Evolutionary conservation across 2,329 filamentous ascomycete genomes (phyloP).

Genomic region (Domatiomyces catenatus): DNA sequence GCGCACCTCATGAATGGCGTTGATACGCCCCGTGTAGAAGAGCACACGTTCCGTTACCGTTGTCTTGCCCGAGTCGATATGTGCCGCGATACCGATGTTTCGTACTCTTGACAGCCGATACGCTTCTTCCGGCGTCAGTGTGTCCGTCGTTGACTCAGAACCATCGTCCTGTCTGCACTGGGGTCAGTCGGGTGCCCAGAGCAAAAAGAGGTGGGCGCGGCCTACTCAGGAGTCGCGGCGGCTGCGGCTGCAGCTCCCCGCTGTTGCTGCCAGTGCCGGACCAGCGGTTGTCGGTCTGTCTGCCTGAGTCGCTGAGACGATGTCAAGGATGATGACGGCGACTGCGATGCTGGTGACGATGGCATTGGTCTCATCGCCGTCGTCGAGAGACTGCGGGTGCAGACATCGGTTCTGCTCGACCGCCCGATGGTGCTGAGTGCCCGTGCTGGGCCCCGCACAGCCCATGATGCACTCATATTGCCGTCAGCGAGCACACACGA

Average conservation of each 20-base stretch:
- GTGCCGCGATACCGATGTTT: slow-evolving; percentile 97
- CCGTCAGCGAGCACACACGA: background rate
- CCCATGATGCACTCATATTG: slow-evolving; percentile 15
- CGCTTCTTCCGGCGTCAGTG: slow-evolving; percentile 65
- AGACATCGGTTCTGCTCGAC: slow-evolving; percentile 7
- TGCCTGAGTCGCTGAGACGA: background rate
- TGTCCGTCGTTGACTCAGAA: slow-evolving; percentile 53
- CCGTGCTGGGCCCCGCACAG: slow-evolving; percentile 11
- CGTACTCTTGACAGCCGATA: slow-evolving; percentile 65
- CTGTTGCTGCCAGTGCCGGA: slow-evolving; percentile 28
- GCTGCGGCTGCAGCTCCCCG: slow-evolving; percentile 29
- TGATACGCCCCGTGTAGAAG: slow-evolving; percentile 95
- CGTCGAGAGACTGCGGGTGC: background rate
- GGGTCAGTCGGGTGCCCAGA: slow-evolving; percentile 1
- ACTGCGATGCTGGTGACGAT: background rate
- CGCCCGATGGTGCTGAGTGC: slow-evolving; percentile 21
- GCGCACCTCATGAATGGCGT: slow-evolving; percentile 90
- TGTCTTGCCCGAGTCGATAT: slow-evolving; percentile 97
- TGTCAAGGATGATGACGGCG: background rate
- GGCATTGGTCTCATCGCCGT: background rate
- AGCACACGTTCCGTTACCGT: slow-evolving; percentile 92
- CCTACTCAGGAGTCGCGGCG: slow-evolving; percentile 27
- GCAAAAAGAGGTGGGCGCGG: background rate
- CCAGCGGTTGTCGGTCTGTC: slow-evolving; percentile 15
- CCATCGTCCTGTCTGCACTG: slow-evolving; percentile 38